A percentile compares a stretch with the other conserved stretches of the same genome.
Evolutionary conservation across 106 monocot species (phyloP).

Genomic region (Allium sativum): DNA sequence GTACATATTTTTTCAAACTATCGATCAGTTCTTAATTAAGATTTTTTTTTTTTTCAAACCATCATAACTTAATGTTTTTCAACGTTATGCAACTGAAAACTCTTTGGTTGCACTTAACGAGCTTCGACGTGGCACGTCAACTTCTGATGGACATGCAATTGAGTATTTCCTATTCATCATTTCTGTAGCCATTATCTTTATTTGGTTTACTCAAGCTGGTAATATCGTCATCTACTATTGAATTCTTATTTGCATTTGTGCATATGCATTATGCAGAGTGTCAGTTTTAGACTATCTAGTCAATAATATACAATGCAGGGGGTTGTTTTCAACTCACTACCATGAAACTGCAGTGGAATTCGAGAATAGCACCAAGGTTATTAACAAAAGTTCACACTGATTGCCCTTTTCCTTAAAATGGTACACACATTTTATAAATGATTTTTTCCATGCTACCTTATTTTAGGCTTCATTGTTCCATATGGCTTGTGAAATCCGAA

Average conservation of each 20-base stretch:
- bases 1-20: conserved; percentile 20
- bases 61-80: not conserved
- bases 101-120: conserved; percentile 90
- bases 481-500: too few relatives aligned
- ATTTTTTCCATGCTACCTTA: too few relatives aligned
- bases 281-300: conserved; percentile 80
- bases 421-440: too few relatives aligned
- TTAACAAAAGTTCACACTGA: too few relatives aligned
- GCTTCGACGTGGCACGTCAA: conserved; percentile 91
- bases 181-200: not conserved
- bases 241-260: too few relatives aligned
- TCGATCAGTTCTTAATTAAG: not conserved
- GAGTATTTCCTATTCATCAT: conserved; percentile 35
- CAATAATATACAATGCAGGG: conserved; percentile 45
- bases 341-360: conserved; percentile 65
- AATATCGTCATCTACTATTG: too few relatives aligned
- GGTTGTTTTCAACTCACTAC: conserved; percentile 95
- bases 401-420: too few relatives aligned
- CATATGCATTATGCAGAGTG: conserved; percentile 27
- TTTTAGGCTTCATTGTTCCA: too few relatives aligned
- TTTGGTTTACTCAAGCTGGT: not conserved
- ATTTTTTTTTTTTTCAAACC: not conserved
- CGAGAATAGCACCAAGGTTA: conserved; percentile 57
- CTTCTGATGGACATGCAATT: conserved; percentile 98
- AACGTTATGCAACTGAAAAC: conserved; percentile 72